Evolutionary conservation across 805 yeast genomes (phyloP), one percentile per base, ranked within the genome.

Genomic region (Ogataea philodendri): DNA sequence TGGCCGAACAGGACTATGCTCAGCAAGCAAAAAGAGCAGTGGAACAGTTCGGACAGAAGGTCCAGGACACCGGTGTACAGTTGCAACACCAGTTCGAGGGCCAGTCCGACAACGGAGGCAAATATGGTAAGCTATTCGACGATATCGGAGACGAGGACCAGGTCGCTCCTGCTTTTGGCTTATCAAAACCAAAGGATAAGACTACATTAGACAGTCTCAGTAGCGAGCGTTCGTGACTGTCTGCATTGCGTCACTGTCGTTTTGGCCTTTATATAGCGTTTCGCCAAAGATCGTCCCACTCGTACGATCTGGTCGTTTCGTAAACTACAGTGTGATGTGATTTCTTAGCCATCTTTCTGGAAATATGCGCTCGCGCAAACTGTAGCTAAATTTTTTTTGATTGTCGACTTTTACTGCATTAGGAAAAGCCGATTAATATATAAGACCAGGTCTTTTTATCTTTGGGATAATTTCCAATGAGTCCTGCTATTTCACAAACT

Each of bases 21-120:
- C 67, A 63, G 37, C 95, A 87, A 54, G 93, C 97, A 4, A 78
- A 74, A 45, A 76, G 87, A 49, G 97, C 97, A n/a, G 85, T 95
- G 74, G 81, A 86, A 41, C 97, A 93, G 67, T 93, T 90, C 65
- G 96, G 97, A 30, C 95, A 85, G 57, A 87, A 80, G 55, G 84
- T 90, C 66, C 95, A 84, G 58, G 94, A 88, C 48, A 86, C 96
- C 1, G 84, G 94, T 21, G 73, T 69, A 42, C 78, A 76, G 47
- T 85, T 95, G 17, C 78, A 77, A 35, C 82, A 80, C 45, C 60
- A 54, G 32, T 36, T 42, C 7, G 45, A 78, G 71, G 69, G 43
- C 66, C 67, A 20, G 34, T 11, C 29, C 23, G 17, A 32, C n/a
- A 39, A 41, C 6, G 44, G 47, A 7, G 63, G 66, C 24, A 64